These are phyloP conservation scores for Oropetium thomaeum DNA, from an alignment of 176 grass and related monocot species.

Conservation along the genomic window DNA sequence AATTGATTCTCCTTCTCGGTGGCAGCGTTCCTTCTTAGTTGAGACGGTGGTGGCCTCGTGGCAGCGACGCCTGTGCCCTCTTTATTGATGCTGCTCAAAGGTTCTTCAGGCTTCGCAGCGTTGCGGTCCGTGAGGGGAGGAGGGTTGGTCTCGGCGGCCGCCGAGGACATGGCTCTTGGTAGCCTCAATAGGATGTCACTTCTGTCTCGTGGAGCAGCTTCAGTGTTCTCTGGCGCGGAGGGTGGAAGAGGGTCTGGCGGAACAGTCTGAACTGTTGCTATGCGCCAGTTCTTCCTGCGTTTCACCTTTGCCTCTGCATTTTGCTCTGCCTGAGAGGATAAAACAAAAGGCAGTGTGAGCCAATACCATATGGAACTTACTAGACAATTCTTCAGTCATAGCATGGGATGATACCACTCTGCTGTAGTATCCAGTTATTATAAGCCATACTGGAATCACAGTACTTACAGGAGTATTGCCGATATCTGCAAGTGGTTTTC, in stretches of 20 bases:
- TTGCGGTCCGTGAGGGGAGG: slow-evolving; percentile 74
- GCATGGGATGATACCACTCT: neutral
- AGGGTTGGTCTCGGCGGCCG: slow-evolving; percentile 35
- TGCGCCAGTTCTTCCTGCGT: slow-evolving; percentile 80
- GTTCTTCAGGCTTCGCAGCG: slow-evolving; percentile 42
- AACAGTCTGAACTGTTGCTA: slow-evolving; percentile 62
- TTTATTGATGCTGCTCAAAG: slow-evolving; percentile 35
- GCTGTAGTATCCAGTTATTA: neutral
- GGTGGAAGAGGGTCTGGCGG: slow-evolving; percentile 31
- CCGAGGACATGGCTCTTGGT: slow-evolving; percentile 70
- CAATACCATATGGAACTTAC: neutral
- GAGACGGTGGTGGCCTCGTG: slow-evolving; percentile 39
- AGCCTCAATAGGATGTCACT: slow-evolving; percentile 62
- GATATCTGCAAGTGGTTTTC: slow-evolving; percentile 68
- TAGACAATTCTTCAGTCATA: neutral
- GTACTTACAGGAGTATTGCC: slow-evolving; percentile 51
- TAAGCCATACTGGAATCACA: neutral
- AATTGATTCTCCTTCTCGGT: slow-evolving; percentile 80
- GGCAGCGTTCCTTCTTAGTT: slow-evolving; percentile 34
- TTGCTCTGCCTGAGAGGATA: slow-evolving; percentile 37
- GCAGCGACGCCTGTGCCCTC: slow-evolving; percentile 36
- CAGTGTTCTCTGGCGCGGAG: slow-evolving; percentile 23
- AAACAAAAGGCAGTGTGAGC: slow-evolving; percentile 25
- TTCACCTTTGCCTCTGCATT: slow-evolving; percentile 34
- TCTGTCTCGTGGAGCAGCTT: slow-evolving; percentile 26